Evolutionary conservation across 106 monocot species (phyloP).

Genomic region (Gastrodia elata): DNA sequence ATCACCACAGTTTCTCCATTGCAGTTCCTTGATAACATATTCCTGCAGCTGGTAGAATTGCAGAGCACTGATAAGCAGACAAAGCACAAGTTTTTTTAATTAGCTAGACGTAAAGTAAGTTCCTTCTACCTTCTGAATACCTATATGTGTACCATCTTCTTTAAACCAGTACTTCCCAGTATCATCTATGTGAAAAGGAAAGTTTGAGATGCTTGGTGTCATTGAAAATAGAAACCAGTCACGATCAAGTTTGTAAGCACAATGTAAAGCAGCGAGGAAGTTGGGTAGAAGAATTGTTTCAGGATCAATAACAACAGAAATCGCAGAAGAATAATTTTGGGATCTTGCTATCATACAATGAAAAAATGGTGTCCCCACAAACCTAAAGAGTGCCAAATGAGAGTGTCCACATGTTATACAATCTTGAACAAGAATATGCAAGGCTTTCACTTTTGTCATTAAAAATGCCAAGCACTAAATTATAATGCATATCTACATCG

Average conservation of each 20-base stretch:
- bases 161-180: constrained; percentile 34
- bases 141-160: constrained; percentile 32
- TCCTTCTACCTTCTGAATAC: constrained; percentile 48
- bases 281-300: constrained; percentile 73
- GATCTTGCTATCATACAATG: constrained; percentile 77
- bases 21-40: constrained; percentile 20
- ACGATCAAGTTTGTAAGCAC: constrained; percentile 35
- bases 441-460: neutral
- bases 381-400: constrained; percentile 34
- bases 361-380: constrained; percentile 82
- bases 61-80: neutral
- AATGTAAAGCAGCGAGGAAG: constrained; percentile 34
- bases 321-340: constrained; percentile 48
- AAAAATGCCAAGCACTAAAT: neutral
- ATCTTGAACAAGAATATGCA: neutral
- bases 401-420: neutral
- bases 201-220: constrained; percentile 30
- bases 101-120: neutral
- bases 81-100: neutral
- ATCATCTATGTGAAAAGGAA: constrained; percentile 44
- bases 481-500: neutral
- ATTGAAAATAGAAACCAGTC: constrained; percentile 80
- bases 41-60: constrained; percentile 53
- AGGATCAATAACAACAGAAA: constrained; percentile 73
- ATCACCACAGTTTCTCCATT: constrained; percentile 23